These are phyloP conservation scores for Clonostachys sp. DNA, from an alignment of 2,329 filamentous ascomycete species.

Conservation along the genomic window DNA sequence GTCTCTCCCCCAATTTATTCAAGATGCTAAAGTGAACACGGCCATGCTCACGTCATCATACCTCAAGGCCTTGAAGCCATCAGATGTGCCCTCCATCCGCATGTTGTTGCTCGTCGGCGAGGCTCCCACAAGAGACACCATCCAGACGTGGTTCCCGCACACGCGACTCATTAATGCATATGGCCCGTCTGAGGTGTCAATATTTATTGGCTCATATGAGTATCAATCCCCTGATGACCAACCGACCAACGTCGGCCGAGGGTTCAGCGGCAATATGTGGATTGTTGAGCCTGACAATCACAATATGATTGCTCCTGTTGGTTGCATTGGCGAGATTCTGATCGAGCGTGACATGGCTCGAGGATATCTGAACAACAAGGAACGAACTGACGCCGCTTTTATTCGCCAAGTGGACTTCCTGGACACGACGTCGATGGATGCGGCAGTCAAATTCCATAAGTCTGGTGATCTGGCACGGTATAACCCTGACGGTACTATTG, in stretches of 20 bases:
- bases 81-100: constrained; percentile 1
- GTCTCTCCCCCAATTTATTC: not conserved
- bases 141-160: constrained; percentile 9
- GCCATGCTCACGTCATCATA: constrained; percentile 1
- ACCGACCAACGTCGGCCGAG: constrained; percentile 2
- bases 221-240: not conserved
- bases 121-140: constrained; percentile 21
- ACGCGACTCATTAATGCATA: constrained; percentile 20
- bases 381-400: constrained; percentile 5
- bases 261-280: constrained; percentile 4
- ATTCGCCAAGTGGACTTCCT: constrained; percentile 48
- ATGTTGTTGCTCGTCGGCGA: constrained; percentile 8
- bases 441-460: constrained; percentile 70
- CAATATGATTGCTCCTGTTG: constrained; percentile 10
- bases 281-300: constrained; percentile 8
- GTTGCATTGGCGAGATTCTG: constrained; percentile 13
- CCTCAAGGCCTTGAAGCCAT: constrained; percentile 1
- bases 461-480: constrained; percentile 80
- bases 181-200: constrained; percentile 9
- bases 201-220: constrained; percentile 18
- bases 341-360: constrained; percentile 11
- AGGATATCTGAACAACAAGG: constrained; percentile 12
- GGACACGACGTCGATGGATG: constrained; percentile 47
- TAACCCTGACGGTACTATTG: constrained; percentile 68
- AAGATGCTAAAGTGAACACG: not conserved